Evolutionary conservation across 495 filamentous ascomycete species (phyloP).

Genomic region (Mycothermus thermophilus): DNA sequence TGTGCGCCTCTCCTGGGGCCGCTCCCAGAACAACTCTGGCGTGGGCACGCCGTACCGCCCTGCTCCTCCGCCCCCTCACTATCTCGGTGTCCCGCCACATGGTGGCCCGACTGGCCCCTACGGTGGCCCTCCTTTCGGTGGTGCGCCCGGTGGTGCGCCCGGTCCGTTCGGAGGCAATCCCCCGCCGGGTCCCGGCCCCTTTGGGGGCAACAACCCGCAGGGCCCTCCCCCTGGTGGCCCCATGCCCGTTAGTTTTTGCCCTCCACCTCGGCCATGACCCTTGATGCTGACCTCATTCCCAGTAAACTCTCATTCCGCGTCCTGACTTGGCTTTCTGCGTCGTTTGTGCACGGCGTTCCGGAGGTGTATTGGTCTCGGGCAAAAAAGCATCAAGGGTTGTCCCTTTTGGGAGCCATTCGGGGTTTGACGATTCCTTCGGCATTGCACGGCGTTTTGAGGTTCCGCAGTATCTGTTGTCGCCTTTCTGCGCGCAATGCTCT

Average conservation of each 20-base stretch:
- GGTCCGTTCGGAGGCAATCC: too few relatives aligned
- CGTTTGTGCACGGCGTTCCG: too few relatives aligned
- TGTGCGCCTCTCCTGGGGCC: constrained; percentile 92
- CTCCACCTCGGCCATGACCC: neutral
- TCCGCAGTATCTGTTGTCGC: constrained; percentile 2
- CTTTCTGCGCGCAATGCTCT: too few relatives aligned
- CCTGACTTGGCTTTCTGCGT: too few relatives aligned
- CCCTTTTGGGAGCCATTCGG: too few relatives aligned
- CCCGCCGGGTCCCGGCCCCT: constrained; percentile 18
- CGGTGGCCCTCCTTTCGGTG: constrained; percentile 17
- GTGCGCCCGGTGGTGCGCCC: too few relatives aligned
- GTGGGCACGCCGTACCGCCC: constrained; percentile 96
- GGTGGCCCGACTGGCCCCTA: constrained; percentile 11
- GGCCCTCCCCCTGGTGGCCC: constrained; percentile 19
- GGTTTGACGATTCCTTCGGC: too few relatives aligned
- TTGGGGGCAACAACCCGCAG: constrained; percentile 16
- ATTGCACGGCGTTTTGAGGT: constrained; percentile 12
- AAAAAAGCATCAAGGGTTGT: too few relatives aligned
- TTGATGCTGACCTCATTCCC: neutral
- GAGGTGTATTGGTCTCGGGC: too few relatives aligned
- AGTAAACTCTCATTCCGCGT: constrained; percentile 7
- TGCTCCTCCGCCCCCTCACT: constrained; percentile 81
- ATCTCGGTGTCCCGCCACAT: constrained; percentile 24
- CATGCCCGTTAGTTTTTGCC: constrained; percentile 13
- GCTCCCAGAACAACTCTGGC: constrained; percentile 97